Base-by-base conservation (phyloP, 495 filamentous ascomycete species). In the Lichina pygmaea region DNA sequence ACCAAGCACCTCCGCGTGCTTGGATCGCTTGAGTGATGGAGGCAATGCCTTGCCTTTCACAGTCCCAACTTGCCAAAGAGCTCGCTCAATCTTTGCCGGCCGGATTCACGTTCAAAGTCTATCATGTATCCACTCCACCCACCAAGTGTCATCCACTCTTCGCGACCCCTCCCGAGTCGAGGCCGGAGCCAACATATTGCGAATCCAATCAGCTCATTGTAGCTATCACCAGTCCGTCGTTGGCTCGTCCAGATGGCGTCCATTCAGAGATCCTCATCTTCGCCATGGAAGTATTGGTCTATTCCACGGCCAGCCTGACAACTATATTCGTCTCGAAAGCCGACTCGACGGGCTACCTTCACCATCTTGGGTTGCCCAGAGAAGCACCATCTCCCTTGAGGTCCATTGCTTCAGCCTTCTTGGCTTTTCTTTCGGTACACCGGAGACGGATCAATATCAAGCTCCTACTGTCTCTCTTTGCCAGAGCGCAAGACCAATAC, bases 261-360 rank as follows among this genome's bases (percentile, higher is more conserved):
- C 49, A 50, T 40, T 48, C 57, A 44, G 63, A 66, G 48, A 50
- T 78, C 33, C 62, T 75, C 38, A 59, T 80, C n/a, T 75, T 77
- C 51, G 80, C 75, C 8, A 70, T 78, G 47, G 75, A 79, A 53
- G 63, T 71, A 40, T 48, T 67, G 44, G 61, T 79, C 48, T 79
- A 78, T 56, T 69, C 79, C 16, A 91, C 81, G 33, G 71, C 71
- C 49, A 70, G 73, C 59, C 69, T 80, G 33, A 91, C 78, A 6
- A 92, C 77, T 34, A 69, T 95, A 34, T 99, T 95, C 60, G 76
- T 99, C 36, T 85, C 83, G 46, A 99, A 99, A 61, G 89, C 89
- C 43, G 89, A 99, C 59, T 93, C 86, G 12, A 93, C 86, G 2
- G 89, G 89, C 42, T 86, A 81, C 52, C 60, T 93, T 30, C 66